Percentiles rank a stretch among this genome's conserved stretches.
Evolutionary conservation across 2,329 filamentous ascomycete species (phyloP).

Genomic region (Ambrosiella beaveri): DNA sequence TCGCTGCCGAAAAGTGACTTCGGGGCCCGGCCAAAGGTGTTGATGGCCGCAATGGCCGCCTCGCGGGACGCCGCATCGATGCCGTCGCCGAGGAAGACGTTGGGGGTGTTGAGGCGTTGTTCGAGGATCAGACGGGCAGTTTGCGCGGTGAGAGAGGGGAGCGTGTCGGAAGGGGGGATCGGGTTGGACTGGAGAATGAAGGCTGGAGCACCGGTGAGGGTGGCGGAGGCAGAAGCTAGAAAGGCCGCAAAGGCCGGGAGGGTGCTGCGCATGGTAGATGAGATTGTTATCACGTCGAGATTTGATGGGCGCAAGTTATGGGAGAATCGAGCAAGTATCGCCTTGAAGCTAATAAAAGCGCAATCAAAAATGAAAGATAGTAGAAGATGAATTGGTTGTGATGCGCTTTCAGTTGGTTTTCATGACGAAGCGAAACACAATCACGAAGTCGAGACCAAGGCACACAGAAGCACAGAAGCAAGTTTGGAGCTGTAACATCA

Average conservation of each 20-base stretch:
- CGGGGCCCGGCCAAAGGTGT: slow-evolving; percentile 11
- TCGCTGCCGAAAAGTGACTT: slow-evolving; percentile 8
- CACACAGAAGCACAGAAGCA: too few relatives aligned
- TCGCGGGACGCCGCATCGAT: slow-evolving; percentile 11
- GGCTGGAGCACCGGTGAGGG: slow-evolving; percentile 8
- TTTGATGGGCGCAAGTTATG: neutral
- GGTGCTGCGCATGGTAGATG: slow-evolving; percentile 7
- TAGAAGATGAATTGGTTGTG: too few relatives aligned
- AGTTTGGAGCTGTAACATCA: too few relatives aligned
- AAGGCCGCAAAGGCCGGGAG: slow-evolving; percentile 11
- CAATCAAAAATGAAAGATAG: too few relatives aligned
- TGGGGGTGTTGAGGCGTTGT: slow-evolving; percentile 12
- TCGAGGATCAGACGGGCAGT: slow-evolving; percentile 12
- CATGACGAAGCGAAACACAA: too few relatives aligned
- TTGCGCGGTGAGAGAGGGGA: slow-evolving; percentile 6
- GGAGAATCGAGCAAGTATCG: neutral
- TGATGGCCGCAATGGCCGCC: slow-evolving; percentile 9
- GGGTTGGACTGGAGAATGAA: slow-evolving; percentile 6
- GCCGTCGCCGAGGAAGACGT: slow-evolving; percentile 9
- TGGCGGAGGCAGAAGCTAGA: slow-evolving; percentile 6
- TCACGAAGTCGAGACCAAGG: too few relatives aligned
- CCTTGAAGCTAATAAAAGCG: neutral
- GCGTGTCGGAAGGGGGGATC: neutral
- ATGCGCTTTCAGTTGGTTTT: too few relatives aligned
- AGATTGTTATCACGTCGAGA: neutral